Base-by-base conservation (phyloP, 2,329 filamentous ascomycete species). In the Zopfia rhizophila region DNA sequence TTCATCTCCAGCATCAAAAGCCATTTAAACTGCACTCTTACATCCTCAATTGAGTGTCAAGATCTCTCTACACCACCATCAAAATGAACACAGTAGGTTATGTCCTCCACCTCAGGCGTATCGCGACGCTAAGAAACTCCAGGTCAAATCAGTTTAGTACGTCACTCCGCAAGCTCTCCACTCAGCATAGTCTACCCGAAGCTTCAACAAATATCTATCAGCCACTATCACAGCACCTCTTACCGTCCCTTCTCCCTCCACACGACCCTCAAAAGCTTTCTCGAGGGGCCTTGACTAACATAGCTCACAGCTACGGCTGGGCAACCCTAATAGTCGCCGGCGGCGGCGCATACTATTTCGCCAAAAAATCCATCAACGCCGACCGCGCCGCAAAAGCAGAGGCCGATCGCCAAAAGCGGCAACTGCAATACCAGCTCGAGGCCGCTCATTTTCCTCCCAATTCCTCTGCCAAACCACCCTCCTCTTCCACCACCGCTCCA, bases 331-430 rank as follows among this genome's bases (percentile, higher is more conserved):
- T 92, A 69, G 80, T 62, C 39, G 91, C 92, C 58, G 94, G 93
- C 67, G 94, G 85, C 56, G 90, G 88, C 54, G 91, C 93, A 65
- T 99, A 97, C 80, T 91, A 90, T 78, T 96, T 97, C 71, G 94
- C 94, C 55, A 99, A 99, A 81, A 83, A 85, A 68, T 87, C 87
- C 72, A 96, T 99, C 82, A 96, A 97, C 70, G 89, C 89, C 60
- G 91, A 97, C 74, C 89, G 93, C 55, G 85, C 88, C 51, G 82
- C 84, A 60, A 86, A 88, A 75, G 87, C 69, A 82, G 75, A 82
- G 81, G 61, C 62, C 43, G 69, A 69, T 48, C 65, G 55, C 38
- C 55, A 58, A 40, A 70, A 68, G 43, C 65, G 67, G 24, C 38
- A 57, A 24, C 55, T 61, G 22, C 60, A 68, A 22, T 61, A 57